Conservation (phyloP, 2,329 filamentous ascomycete species). For the Colletotrichum sp. region DNA sequence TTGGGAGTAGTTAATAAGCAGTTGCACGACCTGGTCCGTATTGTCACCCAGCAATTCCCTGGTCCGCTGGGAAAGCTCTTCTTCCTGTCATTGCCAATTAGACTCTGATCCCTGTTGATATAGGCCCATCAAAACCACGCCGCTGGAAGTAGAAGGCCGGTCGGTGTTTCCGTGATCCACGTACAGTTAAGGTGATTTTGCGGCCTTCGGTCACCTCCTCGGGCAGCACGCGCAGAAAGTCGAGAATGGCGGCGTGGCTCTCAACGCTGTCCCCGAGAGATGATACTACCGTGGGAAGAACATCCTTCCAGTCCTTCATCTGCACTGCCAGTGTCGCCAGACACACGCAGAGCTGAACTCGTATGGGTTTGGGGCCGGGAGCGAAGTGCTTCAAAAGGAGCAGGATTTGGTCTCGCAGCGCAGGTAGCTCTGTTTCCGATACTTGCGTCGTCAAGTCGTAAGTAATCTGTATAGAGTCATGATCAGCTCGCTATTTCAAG, state of each 20-base stretch:
- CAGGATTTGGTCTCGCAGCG: slow-evolving; percentile 84
- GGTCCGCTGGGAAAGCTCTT: slow-evolving; percentile 87
- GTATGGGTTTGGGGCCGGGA: slow-evolving; percentile 80
- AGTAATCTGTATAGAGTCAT: slow-evolving; percentile 71
- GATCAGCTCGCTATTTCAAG: slow-evolving; percentile 10
- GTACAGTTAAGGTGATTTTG: slow-evolving; percentile 98
- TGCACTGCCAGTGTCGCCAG: slow-evolving; percentile 94
- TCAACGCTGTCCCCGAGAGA: slow-evolving; percentile 78
- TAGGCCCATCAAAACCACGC: slow-evolving; percentile 39
- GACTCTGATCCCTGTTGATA: slow-evolving; percentile 44
- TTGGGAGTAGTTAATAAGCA: slow-evolving; percentile 89
- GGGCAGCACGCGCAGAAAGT: slow-evolving; percentile 95
- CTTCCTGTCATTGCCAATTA: slow-evolving; percentile 76
- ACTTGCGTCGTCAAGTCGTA: slow-evolving; percentile 92
- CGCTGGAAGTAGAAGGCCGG: slow-evolving; percentile 36
- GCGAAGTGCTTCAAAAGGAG: slow-evolving; percentile 82
- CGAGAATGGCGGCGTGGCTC: slow-evolving; percentile 86
- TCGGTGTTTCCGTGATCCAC: slow-evolving; percentile 69
- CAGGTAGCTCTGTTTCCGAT: slow-evolving; percentile 73
- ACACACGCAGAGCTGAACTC: slow-evolving; percentile 94
- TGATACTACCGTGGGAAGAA: slow-evolving; percentile 80
- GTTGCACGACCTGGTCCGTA: slow-evolving; percentile 81
- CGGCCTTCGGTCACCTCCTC: slow-evolving; percentile 99
- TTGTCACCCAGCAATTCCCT: slow-evolving; percentile 91
- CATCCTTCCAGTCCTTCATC: slow-evolving; percentile 95